A percentile compares a stretch with the other conserved stretches of the same genome.
phyloP scores from a whole-genome alignment of 225 moss, liverwort and hornwort genomes.

The Pseudisothecium myosuroides region DNA sequence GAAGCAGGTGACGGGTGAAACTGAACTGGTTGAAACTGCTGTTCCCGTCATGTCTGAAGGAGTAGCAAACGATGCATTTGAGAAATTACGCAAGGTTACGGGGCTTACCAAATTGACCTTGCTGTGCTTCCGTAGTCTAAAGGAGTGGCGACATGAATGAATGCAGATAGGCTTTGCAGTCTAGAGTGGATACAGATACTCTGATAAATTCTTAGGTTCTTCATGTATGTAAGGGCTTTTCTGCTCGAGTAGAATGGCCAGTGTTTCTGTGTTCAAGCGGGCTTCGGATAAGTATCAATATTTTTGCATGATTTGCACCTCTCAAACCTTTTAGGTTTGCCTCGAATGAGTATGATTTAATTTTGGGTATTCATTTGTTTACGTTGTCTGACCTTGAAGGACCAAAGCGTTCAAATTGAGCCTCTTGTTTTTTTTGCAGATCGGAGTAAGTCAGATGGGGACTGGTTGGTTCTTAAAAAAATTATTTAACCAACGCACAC shows the following conservation, averaged over 20 bases:
- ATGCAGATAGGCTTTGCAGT: constrained; percentile 10
- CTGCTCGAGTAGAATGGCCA: constrained; percentile 42
- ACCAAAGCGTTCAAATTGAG: neutral
- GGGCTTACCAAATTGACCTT: constrained; percentile 24
- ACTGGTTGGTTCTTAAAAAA: neutral
- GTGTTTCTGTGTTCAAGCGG: constrained; percentile 36
- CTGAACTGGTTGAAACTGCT: constrained; percentile 31
- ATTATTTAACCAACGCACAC: neutral
- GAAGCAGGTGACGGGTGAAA: constrained; percentile 42
- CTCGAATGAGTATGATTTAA: neutral
- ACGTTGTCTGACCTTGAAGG: neutral
- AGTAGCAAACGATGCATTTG: constrained; percentile 24
- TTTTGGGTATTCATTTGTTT: neutral
- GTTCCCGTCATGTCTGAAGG: constrained; percentile 19
- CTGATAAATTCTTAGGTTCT: constrained; percentile 21
- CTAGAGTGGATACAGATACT: constrained; percentile 48
- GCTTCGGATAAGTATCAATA: neutral
- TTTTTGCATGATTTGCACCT: neutral
- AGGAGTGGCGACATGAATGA: constrained; percentile 33
- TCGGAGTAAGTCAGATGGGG: neutral
- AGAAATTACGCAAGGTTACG: neutral
- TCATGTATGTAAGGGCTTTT: constrained; percentile 23
- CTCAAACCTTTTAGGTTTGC: neutral
- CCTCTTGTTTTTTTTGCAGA: neutral
- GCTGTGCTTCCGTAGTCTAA: neutral